Conservation (phyloP, 23 red algal genomes). For the Cyanidium caldarium region DNA sequence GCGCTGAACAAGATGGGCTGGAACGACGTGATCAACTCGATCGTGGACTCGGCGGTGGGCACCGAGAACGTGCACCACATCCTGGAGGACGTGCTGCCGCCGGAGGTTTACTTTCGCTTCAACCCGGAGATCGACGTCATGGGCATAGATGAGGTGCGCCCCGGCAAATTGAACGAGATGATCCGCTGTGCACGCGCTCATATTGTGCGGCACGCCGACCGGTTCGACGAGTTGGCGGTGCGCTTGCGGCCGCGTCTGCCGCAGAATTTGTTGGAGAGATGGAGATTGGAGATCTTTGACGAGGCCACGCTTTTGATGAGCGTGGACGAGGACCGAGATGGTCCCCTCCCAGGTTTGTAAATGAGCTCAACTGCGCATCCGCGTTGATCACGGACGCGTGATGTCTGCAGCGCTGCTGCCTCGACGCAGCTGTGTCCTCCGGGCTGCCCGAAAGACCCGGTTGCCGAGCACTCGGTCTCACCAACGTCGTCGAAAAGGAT, state of each 20-base stretch:
- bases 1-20: slow-evolving; percentile 39
- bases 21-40: slow-evolving; percentile 86
- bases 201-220: not conserved
- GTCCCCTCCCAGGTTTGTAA: not conserved
- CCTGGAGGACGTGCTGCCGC: slow-evolving; percentile 72
- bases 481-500: too few species aligned
- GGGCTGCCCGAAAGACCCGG: too few species aligned
- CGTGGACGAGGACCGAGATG: not conserved
- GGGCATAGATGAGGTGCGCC: slow-evolving; percentile 67
- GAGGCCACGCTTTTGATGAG: not conserved
- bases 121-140: slow-evolving; percentile 63
- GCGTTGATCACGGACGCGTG: too few species aligned
- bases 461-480: too few species aligned
- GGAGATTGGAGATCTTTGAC: not conserved
- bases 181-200: slow-evolving; percentile 3
- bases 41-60: slow-evolving; percentile 75
- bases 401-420: too few species aligned
- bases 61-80: slow-evolving; percentile 90
- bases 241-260: not conserved
- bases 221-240: not conserved
- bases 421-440: too few species aligned
- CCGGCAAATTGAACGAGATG: slow-evolving; percentile 30
- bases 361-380: too few species aligned
- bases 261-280: not conserved
- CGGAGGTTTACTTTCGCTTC: slow-evolving; percentile 73